Conservation (phyloP, 352 stramenopile genomes). For the Elongisporangium undulatum region DNA sequence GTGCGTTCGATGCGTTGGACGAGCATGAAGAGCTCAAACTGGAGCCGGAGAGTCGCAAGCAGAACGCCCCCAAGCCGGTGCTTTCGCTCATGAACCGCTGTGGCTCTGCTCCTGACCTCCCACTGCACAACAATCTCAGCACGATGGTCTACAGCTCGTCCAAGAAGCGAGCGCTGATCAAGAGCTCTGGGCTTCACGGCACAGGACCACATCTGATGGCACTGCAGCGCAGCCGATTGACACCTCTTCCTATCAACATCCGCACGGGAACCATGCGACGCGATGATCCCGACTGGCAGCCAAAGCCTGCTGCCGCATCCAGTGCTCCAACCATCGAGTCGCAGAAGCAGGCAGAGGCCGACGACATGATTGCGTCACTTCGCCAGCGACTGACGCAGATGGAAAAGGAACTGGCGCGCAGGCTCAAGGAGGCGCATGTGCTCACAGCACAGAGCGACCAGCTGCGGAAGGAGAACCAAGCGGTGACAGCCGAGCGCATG, state of each 20-base stretch:
- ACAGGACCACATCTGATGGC: conserved; percentile 32
- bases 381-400: conserved; percentile 36
- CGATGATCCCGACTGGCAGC: conserved; percentile 10
- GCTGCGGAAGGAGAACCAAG: conserved; percentile 33
- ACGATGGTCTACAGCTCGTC: conserved; percentile 56
- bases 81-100: conserved; percentile 53
- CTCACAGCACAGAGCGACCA: conserved; percentile 35
- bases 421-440: conserved; percentile 17
- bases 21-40: conserved; percentile 7
- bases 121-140: conserved; percentile 46
- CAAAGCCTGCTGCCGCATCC: not conserved
- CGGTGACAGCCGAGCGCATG: conserved; percentile 25
- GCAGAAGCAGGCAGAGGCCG: conserved; percentile 23
- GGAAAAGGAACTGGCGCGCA: conserved; percentile 32
- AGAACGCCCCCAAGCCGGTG: not conserved
- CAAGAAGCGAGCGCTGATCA: conserved; percentile 49
- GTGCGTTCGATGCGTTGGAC: not conserved
- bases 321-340: not conserved
- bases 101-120: conserved; percentile 57
- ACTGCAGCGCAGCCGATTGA: conserved; percentile 52
- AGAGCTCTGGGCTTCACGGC: conserved; percentile 10
- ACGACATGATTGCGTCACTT: conserved; percentile 38
- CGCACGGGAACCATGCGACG: conserved; percentile 19
- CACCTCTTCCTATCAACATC: conserved; percentile 51
- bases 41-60: not conserved